phyloP scores from a whole-genome alignment of 345 rosid species.

The Geranium brycei region DNA sequence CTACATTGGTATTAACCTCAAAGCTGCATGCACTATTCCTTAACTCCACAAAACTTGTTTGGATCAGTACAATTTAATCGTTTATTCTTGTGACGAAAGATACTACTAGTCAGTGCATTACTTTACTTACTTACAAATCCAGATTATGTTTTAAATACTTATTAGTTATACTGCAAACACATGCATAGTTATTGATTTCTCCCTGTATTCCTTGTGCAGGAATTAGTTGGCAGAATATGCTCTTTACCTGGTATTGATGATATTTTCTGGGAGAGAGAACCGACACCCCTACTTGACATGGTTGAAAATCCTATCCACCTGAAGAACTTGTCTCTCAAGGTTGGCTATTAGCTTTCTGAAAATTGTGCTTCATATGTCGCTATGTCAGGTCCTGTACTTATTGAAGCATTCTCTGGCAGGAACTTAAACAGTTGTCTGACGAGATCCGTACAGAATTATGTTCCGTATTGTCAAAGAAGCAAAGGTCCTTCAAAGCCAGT shows the following conservation, averaged over 20 bases:
- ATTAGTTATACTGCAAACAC: too few species aligned
- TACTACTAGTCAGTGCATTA: too few species aligned
- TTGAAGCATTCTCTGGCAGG: conserved; percentile 30
- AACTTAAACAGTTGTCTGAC: conserved; percentile 54
- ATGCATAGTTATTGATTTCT: too few species aligned
- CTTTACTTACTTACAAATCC: too few species aligned
- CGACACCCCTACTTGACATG: conserved; percentile 67
- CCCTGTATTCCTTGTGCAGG: conserved; percentile 17
- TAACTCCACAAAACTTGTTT: neutral
- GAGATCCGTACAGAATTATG: conserved; percentile 58
- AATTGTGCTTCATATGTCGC: conserved; percentile 5
- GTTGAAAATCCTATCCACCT: conserved; percentile 68
- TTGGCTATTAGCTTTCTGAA: conserved; percentile 13
- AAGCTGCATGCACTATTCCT: neutral
- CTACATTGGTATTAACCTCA: too few species aligned
- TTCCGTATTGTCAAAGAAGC: conserved; percentile 30
- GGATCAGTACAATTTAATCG: neutral
- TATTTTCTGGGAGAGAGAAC: conserved; percentile 42
- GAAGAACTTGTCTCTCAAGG: conserved; percentile 63
- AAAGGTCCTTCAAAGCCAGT: conserved; percentile 47
- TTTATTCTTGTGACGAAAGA: neutral
- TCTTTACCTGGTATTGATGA: conserved; percentile 60
- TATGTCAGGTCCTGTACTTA: conserved; percentile 1
- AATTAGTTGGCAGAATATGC: conserved; percentile 22
- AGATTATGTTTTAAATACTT: too few species aligned